phyloP scores from a whole-genome alignment of 164 flowering plant species.

The Tetracentron sinense region DNA sequence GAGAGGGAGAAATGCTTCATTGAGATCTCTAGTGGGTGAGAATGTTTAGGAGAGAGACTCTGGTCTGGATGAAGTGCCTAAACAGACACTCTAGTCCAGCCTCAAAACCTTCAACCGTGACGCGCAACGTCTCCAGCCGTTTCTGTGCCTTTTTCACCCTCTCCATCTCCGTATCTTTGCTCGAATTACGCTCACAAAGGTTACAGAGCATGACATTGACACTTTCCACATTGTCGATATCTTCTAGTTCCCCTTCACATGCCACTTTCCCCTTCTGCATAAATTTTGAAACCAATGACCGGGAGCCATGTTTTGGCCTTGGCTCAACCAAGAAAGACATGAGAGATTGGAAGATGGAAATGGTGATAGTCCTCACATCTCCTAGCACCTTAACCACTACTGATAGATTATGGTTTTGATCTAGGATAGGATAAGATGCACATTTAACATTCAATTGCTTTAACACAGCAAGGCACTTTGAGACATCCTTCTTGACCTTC shows the following conservation, averaged over 20 bases:
- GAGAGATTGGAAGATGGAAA: constrained; percentile 12
- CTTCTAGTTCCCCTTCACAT: constrained; percentile 11
- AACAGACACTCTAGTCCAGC: constrained; percentile 33
- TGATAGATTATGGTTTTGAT: background rate
- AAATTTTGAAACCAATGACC: constrained; percentile 27
- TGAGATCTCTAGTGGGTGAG: constrained; percentile 17
- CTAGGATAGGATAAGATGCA: background rate
- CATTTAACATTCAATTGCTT: constrained; percentile 9
- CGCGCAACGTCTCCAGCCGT: constrained; percentile 25
- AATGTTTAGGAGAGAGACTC: constrained; percentile 42
- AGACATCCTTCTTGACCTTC: constrained; percentile 9
- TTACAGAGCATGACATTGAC: constrained; percentile 13
- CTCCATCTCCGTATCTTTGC: background rate
- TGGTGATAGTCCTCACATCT: constrained; percentile 11
- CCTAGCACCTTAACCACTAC: constrained; percentile 6
- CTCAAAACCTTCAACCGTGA: constrained; percentile 24
- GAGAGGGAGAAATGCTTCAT: no score
- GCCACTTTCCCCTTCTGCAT: constrained; percentile 11
- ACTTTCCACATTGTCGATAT: constrained; percentile 15
- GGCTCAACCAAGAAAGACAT: constrained; percentile 15
- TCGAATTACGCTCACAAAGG: background rate
- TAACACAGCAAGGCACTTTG: constrained; percentile 11
- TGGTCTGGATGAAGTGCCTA: constrained; percentile 34
- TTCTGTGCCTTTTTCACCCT: constrained; percentile 15
- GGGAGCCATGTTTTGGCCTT: constrained; percentile 8